These are phyloP conservation scores for Geotrichum macrosporum DNA, from an alignment of 1,139 yeast genomes.

Conservation along the genomic window DNA sequence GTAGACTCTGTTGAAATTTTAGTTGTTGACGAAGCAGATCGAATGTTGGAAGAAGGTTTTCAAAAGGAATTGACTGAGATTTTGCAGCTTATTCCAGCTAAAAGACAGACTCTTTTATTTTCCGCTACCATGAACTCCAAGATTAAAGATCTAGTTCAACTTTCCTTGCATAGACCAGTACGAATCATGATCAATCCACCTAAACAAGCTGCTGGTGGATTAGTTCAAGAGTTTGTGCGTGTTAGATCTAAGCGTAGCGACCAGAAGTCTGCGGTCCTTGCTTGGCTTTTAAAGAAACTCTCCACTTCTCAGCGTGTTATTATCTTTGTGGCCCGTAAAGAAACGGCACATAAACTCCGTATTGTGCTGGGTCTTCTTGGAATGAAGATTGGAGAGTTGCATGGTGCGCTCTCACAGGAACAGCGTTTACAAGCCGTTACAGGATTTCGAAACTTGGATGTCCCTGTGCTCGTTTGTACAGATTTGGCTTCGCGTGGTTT, in stretches of 20 bases:
- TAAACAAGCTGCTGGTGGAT: constrained; percentile 80
- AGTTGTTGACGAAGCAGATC: constrained; percentile 96
- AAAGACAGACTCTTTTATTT: constrained; percentile 87
- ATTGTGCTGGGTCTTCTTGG: constrained; percentile 80
- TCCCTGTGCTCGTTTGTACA: constrained; percentile 88
- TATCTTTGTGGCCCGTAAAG: constrained; percentile 87
- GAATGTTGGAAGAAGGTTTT: constrained; percentile 99
- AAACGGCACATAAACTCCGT: constrained; percentile 80
- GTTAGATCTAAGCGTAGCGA: constrained; percentile 78
- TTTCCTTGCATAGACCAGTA: constrained; percentile 84
- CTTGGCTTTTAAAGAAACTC: constrained; percentile 61
- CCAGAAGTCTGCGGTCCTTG: constrained; percentile 76
- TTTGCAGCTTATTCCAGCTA: constrained; percentile 75
- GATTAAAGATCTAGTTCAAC: constrained; percentile 79
- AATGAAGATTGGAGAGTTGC: constrained; percentile 83
- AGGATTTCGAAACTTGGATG: constrained; percentile 72
- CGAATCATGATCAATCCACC: constrained; percentile 96
- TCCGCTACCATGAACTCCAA: constrained; percentile 98
- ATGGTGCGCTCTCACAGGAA: constrained; percentile 92
- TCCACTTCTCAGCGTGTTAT: constrained; percentile 50
- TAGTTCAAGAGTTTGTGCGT: constrained; percentile 89
- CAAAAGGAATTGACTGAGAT: constrained; percentile 91
- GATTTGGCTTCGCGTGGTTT: constrained; percentile 99
- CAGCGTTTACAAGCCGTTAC: constrained; percentile 85
- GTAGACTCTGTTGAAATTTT: constrained; percentile 88